A percentile compares a stretch with the other conserved stretches of the same genome.
These are phyloP conservation scores for Ammopiptanthus mongolicus DNA, from an alignment of 306 rosid genomes.

Conservation along the genomic window DNA sequence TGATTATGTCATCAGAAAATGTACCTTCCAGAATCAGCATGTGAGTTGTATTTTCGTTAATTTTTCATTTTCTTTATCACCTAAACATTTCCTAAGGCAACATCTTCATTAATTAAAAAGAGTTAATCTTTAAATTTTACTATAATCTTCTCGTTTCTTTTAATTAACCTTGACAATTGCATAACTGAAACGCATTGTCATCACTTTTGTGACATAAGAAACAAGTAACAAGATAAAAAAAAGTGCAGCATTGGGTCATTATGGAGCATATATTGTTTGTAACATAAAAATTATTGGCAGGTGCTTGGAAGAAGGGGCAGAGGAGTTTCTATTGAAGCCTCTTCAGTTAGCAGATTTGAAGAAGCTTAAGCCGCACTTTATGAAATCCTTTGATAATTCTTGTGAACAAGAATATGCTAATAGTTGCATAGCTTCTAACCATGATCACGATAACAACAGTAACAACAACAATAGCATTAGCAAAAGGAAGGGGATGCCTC, in stretches of 20 bases:
- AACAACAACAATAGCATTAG: constrained; percentile 2
- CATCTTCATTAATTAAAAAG: not conserved
- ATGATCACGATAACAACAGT: constrained; percentile 19
- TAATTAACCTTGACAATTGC: not conserved
- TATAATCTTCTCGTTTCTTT: not conserved
- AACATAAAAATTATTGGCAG: constrained; percentile 24
- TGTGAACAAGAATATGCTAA: constrained; percentile 18
- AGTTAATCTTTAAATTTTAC: not conserved
- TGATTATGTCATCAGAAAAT: constrained; percentile 95
- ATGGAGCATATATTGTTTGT: not conserved
- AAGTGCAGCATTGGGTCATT: not conserved
- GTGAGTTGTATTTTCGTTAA: constrained; percentile 28
- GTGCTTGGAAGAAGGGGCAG: constrained; percentile 96
- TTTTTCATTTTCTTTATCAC: not conserved
- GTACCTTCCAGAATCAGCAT: constrained; percentile 86
- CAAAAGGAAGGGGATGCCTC: constrained; percentile 58
- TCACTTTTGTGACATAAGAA: not conserved
- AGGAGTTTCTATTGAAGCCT: constrained; percentile 87
- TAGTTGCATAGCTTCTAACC: constrained; percentile 13
- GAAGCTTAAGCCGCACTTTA: constrained; percentile 66
- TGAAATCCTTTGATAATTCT: constrained; percentile 40
- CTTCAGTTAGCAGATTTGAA: constrained; percentile 70
- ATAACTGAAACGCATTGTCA: not conserved
- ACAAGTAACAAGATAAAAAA: not conserved
- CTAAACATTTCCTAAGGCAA: not conserved